These are phyloP conservation scores for Zostera marina DNA, from an alignment of 116 monocot species.

Conservation along the genomic window DNA sequence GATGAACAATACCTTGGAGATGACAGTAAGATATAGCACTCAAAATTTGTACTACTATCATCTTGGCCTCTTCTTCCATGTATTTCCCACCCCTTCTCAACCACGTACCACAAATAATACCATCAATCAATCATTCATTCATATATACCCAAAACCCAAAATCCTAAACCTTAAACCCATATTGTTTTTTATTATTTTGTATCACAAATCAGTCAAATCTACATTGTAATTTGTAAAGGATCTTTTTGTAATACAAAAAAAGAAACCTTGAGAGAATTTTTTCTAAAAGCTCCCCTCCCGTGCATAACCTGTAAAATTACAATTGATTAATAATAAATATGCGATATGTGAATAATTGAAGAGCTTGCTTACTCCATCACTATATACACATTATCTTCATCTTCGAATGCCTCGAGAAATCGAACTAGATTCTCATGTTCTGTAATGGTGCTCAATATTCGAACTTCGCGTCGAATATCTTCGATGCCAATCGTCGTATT, in stretches of 20 bases:
- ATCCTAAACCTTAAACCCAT: too few relatives aligned
- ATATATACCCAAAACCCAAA: too few relatives aligned
- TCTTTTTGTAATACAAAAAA: neutral
- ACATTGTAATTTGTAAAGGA: too few relatives aligned
- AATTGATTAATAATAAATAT: neutral
- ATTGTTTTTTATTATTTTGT: too few relatives aligned
- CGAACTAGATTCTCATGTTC: slow-evolving; percentile 73
- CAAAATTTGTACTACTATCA: slow-evolving; percentile 51
- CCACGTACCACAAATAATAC: neutral
- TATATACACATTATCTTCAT: slow-evolving; percentile 85
- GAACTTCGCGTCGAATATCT: slow-evolving; percentile 92
- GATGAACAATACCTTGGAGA: slow-evolving; percentile 69
- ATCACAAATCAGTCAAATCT: too few relatives aligned
- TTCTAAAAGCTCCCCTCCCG: slow-evolving; percentile 78
- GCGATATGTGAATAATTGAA: neutral
- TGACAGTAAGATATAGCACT: slow-evolving; percentile 53
- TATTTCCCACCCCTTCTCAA: slow-evolving; percentile 60
- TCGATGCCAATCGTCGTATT: slow-evolving; percentile 89
- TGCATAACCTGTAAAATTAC: slow-evolving; percentile 45
- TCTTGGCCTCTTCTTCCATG: slow-evolving; percentile 55
- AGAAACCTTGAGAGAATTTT: slow-evolving; percentile 63
- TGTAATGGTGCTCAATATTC: slow-evolving; percentile 67
- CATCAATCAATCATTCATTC: too few relatives aligned
- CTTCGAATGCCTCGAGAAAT: slow-evolving; percentile 86
- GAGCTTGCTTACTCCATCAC: slow-evolving; percentile 83